phyloP scores from a whole-genome alignment of 805 yeast genomes.

The Ogataea nonfermentans region DNA sequence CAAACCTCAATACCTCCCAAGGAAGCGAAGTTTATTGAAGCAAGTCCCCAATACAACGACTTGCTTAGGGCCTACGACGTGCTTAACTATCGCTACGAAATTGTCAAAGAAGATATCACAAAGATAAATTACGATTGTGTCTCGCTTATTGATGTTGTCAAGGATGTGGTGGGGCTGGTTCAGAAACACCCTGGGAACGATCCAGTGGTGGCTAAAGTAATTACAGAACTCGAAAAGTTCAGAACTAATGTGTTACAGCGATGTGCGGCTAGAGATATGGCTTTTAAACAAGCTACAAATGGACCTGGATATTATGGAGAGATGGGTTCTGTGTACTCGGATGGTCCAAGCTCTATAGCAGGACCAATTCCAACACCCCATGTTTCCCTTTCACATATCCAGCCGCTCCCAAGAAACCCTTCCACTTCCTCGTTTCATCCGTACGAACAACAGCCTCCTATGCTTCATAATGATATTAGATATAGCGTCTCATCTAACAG shows the following conservation, averaged over 20 bases:
- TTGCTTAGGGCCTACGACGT: conserved; percentile 42
- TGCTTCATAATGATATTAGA: conserved; percentile 33
- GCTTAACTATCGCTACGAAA: conserved; percentile 46
- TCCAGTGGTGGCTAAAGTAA: conserved; percentile 8
- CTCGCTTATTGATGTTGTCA: conserved; percentile 43
- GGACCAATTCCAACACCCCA: conserved; percentile 14
- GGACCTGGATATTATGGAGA: conserved; percentile 23
- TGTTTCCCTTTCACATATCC: conserved; percentile 14
- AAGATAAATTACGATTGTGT: conserved; percentile 53
- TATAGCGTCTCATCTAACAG: conserved; percentile 30
- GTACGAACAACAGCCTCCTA: conserved; percentile 23
- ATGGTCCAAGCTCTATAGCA: conserved; percentile 7
- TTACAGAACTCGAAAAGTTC: conserved; percentile 27
- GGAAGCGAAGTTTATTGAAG: conserved; percentile 15
- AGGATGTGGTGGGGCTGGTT: conserved; percentile 21
- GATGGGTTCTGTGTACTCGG: conserved; percentile 11
- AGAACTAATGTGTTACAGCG: conserved; percentile 31
- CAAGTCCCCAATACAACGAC: conserved; percentile 32
- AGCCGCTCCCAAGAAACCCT: conserved; percentile 27
- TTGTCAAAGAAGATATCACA: conserved; percentile 46
- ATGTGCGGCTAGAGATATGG: conserved; percentile 34
- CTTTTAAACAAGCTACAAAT: conserved; percentile 23
- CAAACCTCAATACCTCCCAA: conserved; percentile 17
- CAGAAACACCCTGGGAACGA: conserved; percentile 14
- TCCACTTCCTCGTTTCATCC: conserved; percentile 32